Conservation (phyloP, 768 basidiomycete species). For the Gelatoporia subvermispora region DNA sequence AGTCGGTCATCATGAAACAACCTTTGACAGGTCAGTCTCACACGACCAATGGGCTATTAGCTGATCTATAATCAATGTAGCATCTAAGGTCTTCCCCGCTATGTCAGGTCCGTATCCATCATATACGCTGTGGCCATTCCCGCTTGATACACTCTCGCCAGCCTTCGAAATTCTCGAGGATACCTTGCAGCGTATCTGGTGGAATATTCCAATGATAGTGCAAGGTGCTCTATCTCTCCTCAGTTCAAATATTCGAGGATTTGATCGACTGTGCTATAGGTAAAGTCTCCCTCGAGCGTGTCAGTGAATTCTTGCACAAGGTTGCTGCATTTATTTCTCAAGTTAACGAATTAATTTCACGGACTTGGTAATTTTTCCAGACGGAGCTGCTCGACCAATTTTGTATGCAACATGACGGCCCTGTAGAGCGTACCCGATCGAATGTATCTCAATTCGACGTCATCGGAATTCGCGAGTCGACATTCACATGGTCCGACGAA, state of each 20-base stretch:
- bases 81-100: slow-evolving; percentile 35
- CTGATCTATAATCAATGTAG: slow-evolving; percentile 8
- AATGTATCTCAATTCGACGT: slow-evolving; percentile 18
- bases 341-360: neutral
- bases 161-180: slow-evolving; percentile 57
- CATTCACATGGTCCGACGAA: slow-evolving; percentile 52
- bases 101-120: slow-evolving; percentile 22
- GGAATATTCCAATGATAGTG: slow-evolving; percentile 23
- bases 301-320: slow-evolving; percentile 43
- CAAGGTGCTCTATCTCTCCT: slow-evolving; percentile 8
- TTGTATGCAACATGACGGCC: slow-evolving; percentile 9
- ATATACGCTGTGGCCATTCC: neutral
- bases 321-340: slow-evolving; percentile 5
- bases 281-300: slow-evolving; percentile 63
- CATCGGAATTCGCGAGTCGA: slow-evolving; percentile 52
- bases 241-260: neutral
- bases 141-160: slow-evolving; percentile 58
- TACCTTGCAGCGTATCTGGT: slow-evolving; percentile 35
- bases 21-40: slow-evolving; percentile 26
- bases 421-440: slow-evolving; percentile 2
- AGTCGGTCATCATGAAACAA: slow-evolving; percentile 36
- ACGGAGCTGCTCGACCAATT: slow-evolving; percentile 49
- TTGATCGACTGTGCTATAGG: slow-evolving; percentile 20
- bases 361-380: slow-evolving; percentile 13
- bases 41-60: neutral